Base-by-base conservation (phyloP, 2,329 filamentous ascomycete genomes). In the Verticillium dahliae region DNA sequence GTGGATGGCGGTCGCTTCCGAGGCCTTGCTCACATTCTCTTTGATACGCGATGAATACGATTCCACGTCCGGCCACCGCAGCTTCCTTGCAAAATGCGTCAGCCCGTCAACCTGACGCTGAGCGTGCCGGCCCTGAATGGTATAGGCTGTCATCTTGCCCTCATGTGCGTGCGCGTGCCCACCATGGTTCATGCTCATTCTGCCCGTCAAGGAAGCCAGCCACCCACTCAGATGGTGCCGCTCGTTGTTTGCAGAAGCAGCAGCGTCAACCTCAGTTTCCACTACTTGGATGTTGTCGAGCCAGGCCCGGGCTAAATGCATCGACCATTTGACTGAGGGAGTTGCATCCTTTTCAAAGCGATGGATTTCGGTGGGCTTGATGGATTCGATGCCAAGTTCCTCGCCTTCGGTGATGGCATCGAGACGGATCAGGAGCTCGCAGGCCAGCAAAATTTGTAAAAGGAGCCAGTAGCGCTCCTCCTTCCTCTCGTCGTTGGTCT, bases 401-500 rank as follows among this genome's bases (percentile, higher is more conserved):
- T 86, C 81, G 33, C 84, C 82, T 62, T 84, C 81, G 1, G 85
- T 86, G 62, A 89, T 82, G 37, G 82, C 82, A 67, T 90, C 86
- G 6, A 90, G 74, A 15, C 87, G 80, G 39, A 88, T 76, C 31
- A 89, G 77, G n/a, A 90, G 78, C 71, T 90, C 87, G 50, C 84
- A 87, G 9, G 86, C 79, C 27, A 90, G 75, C 18, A 90, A 72
- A 60, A 90, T 85, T 70, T 90, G 87, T 62, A 89, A 76, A 11
- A 90, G 73, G 5, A 90, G 75, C 86, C 87, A 89, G 67, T 88
- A 88, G 62, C 85, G 83, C 71, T 89, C 85, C 62, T 86, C 83
- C 33, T 80, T 81, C 35, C 84, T 75, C 66, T 85, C 84, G 59
- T 78, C 77, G 13, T 76, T 69, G 37, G 76, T 76, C 27, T 78